Evolutionary conservation across 768 basidiomycete genomes (phyloP).

Genomic region (Leucocoprinus leucothites): DNA sequence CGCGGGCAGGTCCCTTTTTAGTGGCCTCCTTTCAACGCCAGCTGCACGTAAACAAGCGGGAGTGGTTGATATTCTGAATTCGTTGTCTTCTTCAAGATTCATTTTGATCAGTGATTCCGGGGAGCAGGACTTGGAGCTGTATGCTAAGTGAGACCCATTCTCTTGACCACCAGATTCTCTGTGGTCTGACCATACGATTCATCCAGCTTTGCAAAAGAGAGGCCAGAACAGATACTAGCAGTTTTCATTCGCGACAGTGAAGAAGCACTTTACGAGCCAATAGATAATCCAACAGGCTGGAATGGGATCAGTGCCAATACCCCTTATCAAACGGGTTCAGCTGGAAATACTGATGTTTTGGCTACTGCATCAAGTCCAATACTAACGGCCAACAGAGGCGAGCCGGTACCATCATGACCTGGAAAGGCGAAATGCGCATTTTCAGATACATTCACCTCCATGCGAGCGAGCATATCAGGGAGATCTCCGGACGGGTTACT

Average conservation of each 20-base stretch:
- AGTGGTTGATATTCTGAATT: constrained; percentile 72
- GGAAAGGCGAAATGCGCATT: neutral
- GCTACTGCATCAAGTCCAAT: constrained; percentile 14
- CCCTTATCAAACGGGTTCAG: constrained; percentile 24
- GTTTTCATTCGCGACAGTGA: constrained; percentile 84
- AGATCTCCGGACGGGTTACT: neutral
- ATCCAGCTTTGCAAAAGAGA: constrained; percentile 58
- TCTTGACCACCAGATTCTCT: neutral
- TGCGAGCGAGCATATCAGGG: neutral
- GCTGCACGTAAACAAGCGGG: constrained; percentile 80
- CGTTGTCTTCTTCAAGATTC: constrained; percentile 74
- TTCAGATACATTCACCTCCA: neutral
- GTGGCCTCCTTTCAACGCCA: constrained; percentile 77
- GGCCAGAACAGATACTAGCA: constrained; percentile 66
- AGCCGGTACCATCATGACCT: neutral
- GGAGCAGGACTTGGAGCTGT: constrained; percentile 94
- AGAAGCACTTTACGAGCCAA: constrained; percentile 26
- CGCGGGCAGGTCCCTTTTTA: constrained; percentile 78
- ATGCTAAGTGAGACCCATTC: constrained; percentile 49
- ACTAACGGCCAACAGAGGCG: neutral
- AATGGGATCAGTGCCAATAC: neutral
- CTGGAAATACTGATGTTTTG: constrained; percentile 12
- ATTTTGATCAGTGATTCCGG: constrained; percentile 90
- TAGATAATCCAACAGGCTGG: constrained; percentile 67
- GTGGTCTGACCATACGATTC: neutral